Evolutionary conservation across 345 rosid genomes (phyloP), one percentile per base, ranked within the genome.

Genomic region (Mercurialis annua): DNA sequence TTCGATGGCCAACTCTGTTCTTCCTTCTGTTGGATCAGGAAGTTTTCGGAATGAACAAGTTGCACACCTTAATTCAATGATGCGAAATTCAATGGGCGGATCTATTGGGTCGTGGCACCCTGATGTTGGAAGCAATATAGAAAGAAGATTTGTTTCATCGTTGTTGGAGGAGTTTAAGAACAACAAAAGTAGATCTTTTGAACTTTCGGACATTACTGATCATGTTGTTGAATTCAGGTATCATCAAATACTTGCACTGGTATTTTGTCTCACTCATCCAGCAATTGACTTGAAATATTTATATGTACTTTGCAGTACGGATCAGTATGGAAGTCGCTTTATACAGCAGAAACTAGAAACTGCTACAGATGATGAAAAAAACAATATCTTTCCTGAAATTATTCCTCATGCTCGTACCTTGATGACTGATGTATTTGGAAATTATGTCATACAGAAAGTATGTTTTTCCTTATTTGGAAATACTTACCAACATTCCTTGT

Each of bases 371-470:
- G 96, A 86, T 76, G 96, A 91, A 72, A 94, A 89, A 80, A 73
- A 82, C 82, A 81, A 71, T 71, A 85, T 94, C 72, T 91, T 87
- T 64, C 88, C 92, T 16, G 95, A 94, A 75, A 84, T 94, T 57
- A 76, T 83, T 77, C 90, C 96, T 62, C 88, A 81, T 74, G 93
- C 92, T 57, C 89, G 80, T 51, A 76, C 88, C 72, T 77, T 94
- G 84, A 94, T 94, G 99, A 88, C 97, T n/a, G 99, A 94, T 84
- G 99, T 89, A 46, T 94, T 94, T 71, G 99, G 99, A 68, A 94
- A 94, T 79, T 94, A 91, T 65, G 97, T 91, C 67, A 86, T 94
- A 79, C 99, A 94, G 77, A 91, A 91, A 77, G 98, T 89, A 82
- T 33, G 47, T 34, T 30, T 62, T 34, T 36, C 31, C 65, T 55